phyloP scores from a whole-genome alignment of 208 protist genomes.

The Endotrypanum monterogeii region DNA sequence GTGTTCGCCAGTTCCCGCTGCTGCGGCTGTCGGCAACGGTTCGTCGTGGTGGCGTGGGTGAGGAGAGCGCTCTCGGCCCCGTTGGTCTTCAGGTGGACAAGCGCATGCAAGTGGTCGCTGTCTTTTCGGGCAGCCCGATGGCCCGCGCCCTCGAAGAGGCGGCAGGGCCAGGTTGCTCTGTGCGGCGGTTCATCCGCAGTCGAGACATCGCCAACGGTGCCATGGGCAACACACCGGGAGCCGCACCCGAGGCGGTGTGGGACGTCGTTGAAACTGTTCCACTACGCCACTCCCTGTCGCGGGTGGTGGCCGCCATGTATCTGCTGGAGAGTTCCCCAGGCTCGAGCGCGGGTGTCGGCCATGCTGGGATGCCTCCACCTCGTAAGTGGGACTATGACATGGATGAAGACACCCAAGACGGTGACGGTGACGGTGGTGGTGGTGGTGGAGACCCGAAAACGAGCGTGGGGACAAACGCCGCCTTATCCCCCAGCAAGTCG shows the following conservation, averaged over 20 bases:
- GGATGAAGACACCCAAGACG: slow-evolving; percentile 46
- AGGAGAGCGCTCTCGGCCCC: slow-evolving; percentile 38
- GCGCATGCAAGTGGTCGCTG: slow-evolving; percentile 46
- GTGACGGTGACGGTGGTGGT: not conserved
- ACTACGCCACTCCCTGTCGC: not conserved
- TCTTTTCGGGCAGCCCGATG: slow-evolving; percentile 49
- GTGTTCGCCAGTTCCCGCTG: slow-evolving; percentile 65
- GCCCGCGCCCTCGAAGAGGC: slow-evolving; percentile 45
- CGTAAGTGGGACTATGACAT: slow-evolving; percentile 54
- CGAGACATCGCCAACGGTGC: not conserved
- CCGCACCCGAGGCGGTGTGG: slow-evolving; percentile 5
- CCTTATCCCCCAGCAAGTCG: not conserved
- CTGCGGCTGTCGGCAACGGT: slow-evolving; percentile 45
- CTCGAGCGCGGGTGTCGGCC: not conserved
- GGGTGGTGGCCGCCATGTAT: not conserved
- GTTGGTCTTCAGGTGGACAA: slow-evolving; percentile 65
- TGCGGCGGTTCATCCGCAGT: slow-evolving; percentile 43
- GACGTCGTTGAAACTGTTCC: slow-evolving; percentile 10
- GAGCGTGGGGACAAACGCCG: too few relatives aligned
- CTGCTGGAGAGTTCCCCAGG: not conserved
- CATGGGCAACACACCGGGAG: not conserved
- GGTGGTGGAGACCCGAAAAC: too few relatives aligned
- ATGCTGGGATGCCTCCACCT: not conserved
- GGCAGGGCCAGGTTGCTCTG: slow-evolving; percentile 46
- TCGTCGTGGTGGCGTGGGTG: slow-evolving; percentile 31